Conservation (phyloP, 1,284 basidiomycete species). For the Austropuccinia psidii region DNA sequence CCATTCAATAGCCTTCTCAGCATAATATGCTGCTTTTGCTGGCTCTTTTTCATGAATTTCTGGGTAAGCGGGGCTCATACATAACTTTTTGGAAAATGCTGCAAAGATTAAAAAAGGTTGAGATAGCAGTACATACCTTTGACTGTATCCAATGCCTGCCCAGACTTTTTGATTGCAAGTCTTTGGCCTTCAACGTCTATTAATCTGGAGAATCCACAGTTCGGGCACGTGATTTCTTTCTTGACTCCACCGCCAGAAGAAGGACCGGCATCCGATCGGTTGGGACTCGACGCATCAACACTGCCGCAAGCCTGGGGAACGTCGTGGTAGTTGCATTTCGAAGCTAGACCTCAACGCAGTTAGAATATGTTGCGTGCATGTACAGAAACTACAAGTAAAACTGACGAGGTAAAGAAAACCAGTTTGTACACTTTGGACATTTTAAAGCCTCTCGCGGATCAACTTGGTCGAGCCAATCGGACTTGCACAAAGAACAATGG, state of each 20-base stretch:
- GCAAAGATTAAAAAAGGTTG: neutral
- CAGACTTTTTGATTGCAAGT: slow-evolving; percentile 30
- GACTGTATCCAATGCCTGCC: slow-evolving; percentile 16
- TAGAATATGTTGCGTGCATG: neutral
- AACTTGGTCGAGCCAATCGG: slow-evolving; percentile 16
- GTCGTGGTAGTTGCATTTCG: too few relatives aligned
- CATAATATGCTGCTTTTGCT: slow-evolving; percentile 33
- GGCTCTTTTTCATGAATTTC: slow-evolving; percentile 18
- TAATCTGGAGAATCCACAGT: slow-evolving; percentile 30
- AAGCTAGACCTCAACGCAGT: neutral
- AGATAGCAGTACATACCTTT: neutral
- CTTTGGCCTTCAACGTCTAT: slow-evolving; percentile 33
- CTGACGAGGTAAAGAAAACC: slow-evolving; percentile 29
- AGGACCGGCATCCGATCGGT: slow-evolving; percentile 28
- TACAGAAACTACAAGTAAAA: neutral
- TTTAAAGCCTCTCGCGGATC: slow-evolving; percentile 33
- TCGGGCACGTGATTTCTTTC: slow-evolving; percentile 27
- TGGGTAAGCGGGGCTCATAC: neutral
- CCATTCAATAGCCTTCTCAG: slow-evolving; percentile 34
- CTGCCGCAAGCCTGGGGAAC: neutral
- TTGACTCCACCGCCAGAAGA: neutral
- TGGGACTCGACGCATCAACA: neutral
- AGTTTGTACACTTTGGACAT: slow-evolving; percentile 34
- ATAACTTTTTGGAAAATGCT: neutral
- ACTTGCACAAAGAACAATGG: slow-evolving; percentile 58